Conservation (phyloP, 768 basidiomycete species). For the Rhodosporidiobolus sp. region DNA sequence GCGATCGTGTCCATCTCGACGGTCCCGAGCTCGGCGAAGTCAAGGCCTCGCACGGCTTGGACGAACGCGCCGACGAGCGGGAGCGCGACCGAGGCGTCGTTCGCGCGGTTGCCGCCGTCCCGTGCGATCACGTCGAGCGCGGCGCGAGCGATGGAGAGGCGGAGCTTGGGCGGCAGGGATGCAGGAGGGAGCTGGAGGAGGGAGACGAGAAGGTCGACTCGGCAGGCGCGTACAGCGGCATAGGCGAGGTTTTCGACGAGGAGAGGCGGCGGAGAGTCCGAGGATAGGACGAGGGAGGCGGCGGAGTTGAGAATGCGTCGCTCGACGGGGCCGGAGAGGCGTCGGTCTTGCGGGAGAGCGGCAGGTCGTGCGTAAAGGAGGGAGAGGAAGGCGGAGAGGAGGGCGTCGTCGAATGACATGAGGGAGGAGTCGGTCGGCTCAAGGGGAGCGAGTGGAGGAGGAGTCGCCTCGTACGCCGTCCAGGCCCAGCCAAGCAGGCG, state of each 20-base stretch:
- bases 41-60: background rate
- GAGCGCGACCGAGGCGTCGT: background rate
- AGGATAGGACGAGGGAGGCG: background rate
- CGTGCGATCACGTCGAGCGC: conserved; percentile 1
- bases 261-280: background rate
- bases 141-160: background rate
- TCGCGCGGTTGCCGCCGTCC: background rate
- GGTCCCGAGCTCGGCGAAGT: background rate
- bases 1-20: background rate
- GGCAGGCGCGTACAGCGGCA: background rate
- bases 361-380: background rate
- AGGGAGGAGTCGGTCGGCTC: background rate
- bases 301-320: conserved; percentile 1
- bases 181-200: background rate
- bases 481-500: conserved; percentile 1
- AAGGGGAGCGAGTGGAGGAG: background rate
- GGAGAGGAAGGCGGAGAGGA: conserved; percentile 4
- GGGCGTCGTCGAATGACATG: background rate
- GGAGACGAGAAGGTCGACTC: conserved; percentile 3
- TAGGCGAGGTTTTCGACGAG: background rate
- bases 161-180: background rate
- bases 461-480: background rate
- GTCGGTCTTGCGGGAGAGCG: background rate
- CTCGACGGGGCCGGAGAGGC: background rate
- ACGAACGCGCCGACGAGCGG: background rate